Percentiles rank a stretch among this genome's conserved stretches.
Conservation (phyloP, 306 rosid genomes). For the Lotus japonicus region DNA sequence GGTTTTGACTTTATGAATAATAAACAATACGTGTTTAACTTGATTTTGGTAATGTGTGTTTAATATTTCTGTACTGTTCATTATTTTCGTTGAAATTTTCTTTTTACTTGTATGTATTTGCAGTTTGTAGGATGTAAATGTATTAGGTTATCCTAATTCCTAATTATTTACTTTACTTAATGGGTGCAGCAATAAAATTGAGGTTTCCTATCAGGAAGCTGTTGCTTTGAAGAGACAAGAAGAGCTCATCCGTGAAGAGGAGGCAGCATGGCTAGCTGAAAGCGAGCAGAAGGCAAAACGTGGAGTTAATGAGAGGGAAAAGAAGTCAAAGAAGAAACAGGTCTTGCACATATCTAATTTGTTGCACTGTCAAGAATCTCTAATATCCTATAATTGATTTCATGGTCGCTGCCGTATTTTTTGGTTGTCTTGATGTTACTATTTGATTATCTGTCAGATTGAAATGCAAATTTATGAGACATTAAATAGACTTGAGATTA, state of each 20-base stretch:
- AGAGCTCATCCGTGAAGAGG: constrained; percentile 98
- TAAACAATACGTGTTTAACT: not conserved
- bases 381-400: not conserved
- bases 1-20: not conserved
- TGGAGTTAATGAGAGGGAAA: constrained; percentile 70
- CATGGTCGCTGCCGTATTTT: not conserved
- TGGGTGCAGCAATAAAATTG: constrained; percentile 84
- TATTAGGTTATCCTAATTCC: constrained; percentile 13
- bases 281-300: constrained; percentile 87
- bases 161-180: constrained; percentile 25
- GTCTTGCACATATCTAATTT: constrained; percentile 22
- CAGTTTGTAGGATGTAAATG: not conserved
- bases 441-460: not conserved
- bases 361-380: not conserved
- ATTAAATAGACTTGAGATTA: not conserved
- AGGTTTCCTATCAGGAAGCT: constrained; percentile 96
- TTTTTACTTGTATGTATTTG: not conserved
- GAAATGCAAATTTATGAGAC: not conserved
- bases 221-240: constrained; percentile 97
- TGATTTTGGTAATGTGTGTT: constrained; percentile 3
- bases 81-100: not conserved
- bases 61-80: not conserved
- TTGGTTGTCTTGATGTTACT: constrained; percentile 2
- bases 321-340: constrained; percentile 89
- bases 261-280: constrained; percentile 93